Base-by-base conservation (phyloP, 805 yeast species). In the Pichia californica region DNA sequence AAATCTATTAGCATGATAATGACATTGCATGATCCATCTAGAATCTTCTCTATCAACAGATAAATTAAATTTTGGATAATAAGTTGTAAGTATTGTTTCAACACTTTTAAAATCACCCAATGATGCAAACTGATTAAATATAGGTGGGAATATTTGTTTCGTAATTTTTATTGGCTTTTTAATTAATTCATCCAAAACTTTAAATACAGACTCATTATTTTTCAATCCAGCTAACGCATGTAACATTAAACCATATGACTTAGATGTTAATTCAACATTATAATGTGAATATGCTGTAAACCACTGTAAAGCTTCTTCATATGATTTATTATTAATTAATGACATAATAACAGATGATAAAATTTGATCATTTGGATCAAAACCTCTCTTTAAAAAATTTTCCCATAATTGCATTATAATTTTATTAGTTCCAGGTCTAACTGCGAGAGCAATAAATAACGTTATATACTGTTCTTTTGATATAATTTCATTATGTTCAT, bases 381-480 rank as follows among this genome's bases (percentile, higher is more conserved):
- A 66, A 1, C 70, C 68, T 42, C 80, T 64, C 40, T 65, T 59
- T 5, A 63, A 36, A 52, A 52, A 76, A 73, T n/a, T 62, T 47
- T 60, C 69, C 81, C 44, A 84, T 14, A 61, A 38, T 10, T 55
- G 53, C 16, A 54, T 21, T 3, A 55, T 36, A 20, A 54, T 44
- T 74, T 78, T 55, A 69, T 73, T 31, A 58, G 69, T 32, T 54
- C 60, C 50, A 3, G 52, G 34, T 74, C 77, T 9, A 76, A 81
- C 28, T 65, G 85, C 79, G 47, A 84, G 62, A 0, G 83, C 77
- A 41, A 67, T 61, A 74, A 84, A 79, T 11, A 81, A 78, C 15
- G 77, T 71, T 4, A 74, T 68, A 55, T 83, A 83, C 51, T 83
- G 86, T 6, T 38, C 35, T 16, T 42, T 35, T 38, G 70, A 69